These are phyloP conservation scores for Talaromyces amestolkiae DNA, from an alignment of 2,329 filamentous ascomycete genomes.

Conservation along the genomic window DNA sequence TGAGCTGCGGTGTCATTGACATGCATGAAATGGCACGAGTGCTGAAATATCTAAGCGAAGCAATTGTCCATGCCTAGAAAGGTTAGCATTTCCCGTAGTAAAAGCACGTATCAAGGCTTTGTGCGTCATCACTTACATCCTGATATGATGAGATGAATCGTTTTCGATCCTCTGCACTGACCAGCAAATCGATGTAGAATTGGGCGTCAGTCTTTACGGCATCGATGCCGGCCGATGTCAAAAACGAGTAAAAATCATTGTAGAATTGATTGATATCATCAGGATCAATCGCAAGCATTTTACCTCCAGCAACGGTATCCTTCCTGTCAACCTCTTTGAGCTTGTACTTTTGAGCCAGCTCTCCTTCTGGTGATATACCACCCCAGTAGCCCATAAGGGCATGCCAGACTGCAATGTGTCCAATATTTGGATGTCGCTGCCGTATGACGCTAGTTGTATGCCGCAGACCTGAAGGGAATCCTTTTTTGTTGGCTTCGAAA, in stretches of 20 bases:
- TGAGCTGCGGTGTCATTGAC: slow-evolving; percentile 80
- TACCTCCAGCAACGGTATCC: slow-evolving; percentile 56
- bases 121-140: slow-evolving; percentile 50
- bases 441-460: slow-evolving; percentile 68
- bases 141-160: slow-evolving; percentile 73
- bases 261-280: slow-evolving; percentile 77
- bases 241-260: slow-evolving; percentile 85
- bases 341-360: slow-evolving; percentile 74
- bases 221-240: slow-evolving; percentile 71
- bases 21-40: slow-evolving; percentile 86
- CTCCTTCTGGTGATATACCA: slow-evolving; percentile 71
- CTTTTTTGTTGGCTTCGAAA: slow-evolving; percentile 78
- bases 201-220: slow-evolving; percentile 92
- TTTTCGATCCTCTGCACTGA: slow-evolving; percentile 66
- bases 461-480: slow-evolving; percentile 78
- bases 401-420: slow-evolving; percentile 92
- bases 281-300: slow-evolving; percentile 70
- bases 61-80: slow-evolving; percentile 65
- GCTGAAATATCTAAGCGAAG: slow-evolving; percentile 73
- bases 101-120: not conserved
- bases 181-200: slow-evolving; percentile 77
- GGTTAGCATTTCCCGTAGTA: not conserved
- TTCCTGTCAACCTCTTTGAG: slow-evolving; percentile 61
- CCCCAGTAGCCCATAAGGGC: slow-evolving; percentile 88
- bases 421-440: slow-evolving; percentile 65